Evolutionary conservation across 2,329 filamentous ascomycete species (phyloP).

Genomic region (Plectosphaerella sp.): DNA sequence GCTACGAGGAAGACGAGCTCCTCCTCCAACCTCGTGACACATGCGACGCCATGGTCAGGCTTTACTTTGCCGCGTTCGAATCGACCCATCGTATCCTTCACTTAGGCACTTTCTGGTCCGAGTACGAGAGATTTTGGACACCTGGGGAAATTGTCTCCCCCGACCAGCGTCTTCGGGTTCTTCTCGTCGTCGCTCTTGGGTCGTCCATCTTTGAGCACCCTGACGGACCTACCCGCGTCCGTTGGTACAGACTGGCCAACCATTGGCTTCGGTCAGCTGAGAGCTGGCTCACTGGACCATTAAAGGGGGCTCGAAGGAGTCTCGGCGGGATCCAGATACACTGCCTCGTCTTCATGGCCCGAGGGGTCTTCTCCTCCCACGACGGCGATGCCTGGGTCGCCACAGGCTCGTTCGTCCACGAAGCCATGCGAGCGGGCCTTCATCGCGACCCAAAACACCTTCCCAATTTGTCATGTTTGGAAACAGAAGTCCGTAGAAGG

Average conservation of each 20-base stretch:
- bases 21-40: conserved; percentile 20
- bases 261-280: conserved; percentile 37
- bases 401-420: conserved; percentile 31
- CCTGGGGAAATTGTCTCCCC: conserved; percentile 16
- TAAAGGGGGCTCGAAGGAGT: conserved; percentile 26
- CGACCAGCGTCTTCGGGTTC: conserved; percentile 26
- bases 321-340: conserved; percentile 32
- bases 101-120: conserved; percentile 43
- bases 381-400: conserved; percentile 37
- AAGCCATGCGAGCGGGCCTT: conserved; percentile 40
- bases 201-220: conserved; percentile 24
- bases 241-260: conserved; percentile 18
- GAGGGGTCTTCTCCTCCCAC: conserved; percentile 35
- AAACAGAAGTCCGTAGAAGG: conserved; percentile 32
- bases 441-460: conserved; percentile 37
- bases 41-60: conserved; percentile 33
- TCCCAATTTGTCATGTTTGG: conserved; percentile 25
- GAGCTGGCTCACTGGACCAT: conserved; percentile 32
- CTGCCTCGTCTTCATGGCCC: conserved; percentile 31
- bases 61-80: conserved; percentile 48
- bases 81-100: conserved; percentile 48
- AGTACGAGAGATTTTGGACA: conserved; percentile 44
- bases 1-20: conserved; percentile 14
- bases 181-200: conserved; percentile 35
- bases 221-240: conserved; percentile 16